Base-by-base conservation (phyloP, 257 asterid species). In the Scutellaria galericulata region DNA sequence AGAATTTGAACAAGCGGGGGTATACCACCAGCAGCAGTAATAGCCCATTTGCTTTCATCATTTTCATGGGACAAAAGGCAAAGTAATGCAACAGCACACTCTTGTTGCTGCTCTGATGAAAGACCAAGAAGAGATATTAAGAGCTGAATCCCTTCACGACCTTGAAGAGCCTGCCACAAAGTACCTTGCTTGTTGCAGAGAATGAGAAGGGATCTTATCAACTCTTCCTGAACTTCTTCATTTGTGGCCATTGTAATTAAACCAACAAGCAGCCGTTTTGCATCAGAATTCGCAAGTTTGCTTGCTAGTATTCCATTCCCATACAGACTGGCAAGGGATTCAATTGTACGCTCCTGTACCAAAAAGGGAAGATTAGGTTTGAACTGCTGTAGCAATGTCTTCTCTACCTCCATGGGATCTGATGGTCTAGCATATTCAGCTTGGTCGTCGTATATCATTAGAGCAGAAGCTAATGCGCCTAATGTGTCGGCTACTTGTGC, bases 41-140 rank as follows among this genome's bases (percentile, higher is more conserved):
- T 95, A 66, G 99, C 99, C 99, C 98, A 95, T 87, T 92, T 95
- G 80, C 99, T 95, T 71, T 95, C 99, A 78, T 95, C 98, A 59
- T 90, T 95, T 78, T 90, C 99, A 72, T 88, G 83, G 15, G 99
- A 88, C 47, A 95, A 80, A 72, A 95, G 98, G 79, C 97, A 86
- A 64, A 95, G 98, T 73, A 95, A 78, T 53, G 99, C 95, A 72
- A 95, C 98, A 64, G 98, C 97, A 85, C 97, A 91, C 82, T 95
- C 99, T 84, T 95, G 99, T 78, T 95, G 99, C 86, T 91, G 98
- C 87, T 95, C 99, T 7, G 99, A 95, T 61, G 99, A 95, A 73
- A 95, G 98, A 64, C 99, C 98, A 20, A 95, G 96, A 79, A 95
- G 97, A 53, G 99, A 90, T 72, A 95, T 95, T 79, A 95, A 84